Conservation (phyloP, 495 filamentous ascomycete genomes). For the Annulohypoxylon bovei region DNA sequence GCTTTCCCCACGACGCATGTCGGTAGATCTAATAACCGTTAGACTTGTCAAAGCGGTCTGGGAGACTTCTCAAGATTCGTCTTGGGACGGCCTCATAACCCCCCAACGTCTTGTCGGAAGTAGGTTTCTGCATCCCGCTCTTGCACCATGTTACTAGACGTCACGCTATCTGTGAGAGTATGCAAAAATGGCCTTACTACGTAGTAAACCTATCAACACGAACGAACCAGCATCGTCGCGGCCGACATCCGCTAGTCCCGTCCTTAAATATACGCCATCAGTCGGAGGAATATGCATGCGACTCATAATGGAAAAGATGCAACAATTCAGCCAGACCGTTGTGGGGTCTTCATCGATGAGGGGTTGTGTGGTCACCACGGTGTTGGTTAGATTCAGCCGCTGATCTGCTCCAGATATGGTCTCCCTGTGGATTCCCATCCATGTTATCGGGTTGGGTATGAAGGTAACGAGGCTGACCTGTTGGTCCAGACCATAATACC, state of each 20-base stretch:
- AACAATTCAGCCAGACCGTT: constrained; percentile 12
- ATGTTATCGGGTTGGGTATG: constrained; percentile 26
- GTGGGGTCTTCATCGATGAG: constrained; percentile 28
- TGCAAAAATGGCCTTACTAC: constrained; percentile 5
- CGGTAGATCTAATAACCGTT: not conserved
- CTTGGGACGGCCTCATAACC: not conserved
- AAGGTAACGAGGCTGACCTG: constrained; percentile 24
- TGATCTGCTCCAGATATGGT: constrained; percentile 34
- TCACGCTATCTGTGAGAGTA: not conserved
- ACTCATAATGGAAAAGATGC: constrained; percentile 21
- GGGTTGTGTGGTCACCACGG: constrained; percentile 19
- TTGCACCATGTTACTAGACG: constrained; percentile 1
- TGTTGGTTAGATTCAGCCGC: constrained; percentile 30
- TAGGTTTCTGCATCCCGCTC: constrained; percentile 8
- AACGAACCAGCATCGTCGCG: constrained; percentile 20
- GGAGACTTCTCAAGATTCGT: not conserved
- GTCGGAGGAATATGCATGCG: constrained; percentile 37
- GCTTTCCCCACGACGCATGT: not conserved
- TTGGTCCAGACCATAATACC: constrained; percentile 30
- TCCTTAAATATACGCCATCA: constrained; percentile 3
- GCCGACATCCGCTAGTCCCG: constrained; percentile 15
- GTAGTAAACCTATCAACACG: constrained; percentile 12
- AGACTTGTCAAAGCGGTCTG: constrained; percentile 4
- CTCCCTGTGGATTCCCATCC: constrained; percentile 24
- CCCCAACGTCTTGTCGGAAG: not conserved